Percentiles rank a stretch among this genome's conserved stretches.
Conservation (phyloP, 2,329 filamentous ascomycete species). For the Phialophora tarda region DNA sequence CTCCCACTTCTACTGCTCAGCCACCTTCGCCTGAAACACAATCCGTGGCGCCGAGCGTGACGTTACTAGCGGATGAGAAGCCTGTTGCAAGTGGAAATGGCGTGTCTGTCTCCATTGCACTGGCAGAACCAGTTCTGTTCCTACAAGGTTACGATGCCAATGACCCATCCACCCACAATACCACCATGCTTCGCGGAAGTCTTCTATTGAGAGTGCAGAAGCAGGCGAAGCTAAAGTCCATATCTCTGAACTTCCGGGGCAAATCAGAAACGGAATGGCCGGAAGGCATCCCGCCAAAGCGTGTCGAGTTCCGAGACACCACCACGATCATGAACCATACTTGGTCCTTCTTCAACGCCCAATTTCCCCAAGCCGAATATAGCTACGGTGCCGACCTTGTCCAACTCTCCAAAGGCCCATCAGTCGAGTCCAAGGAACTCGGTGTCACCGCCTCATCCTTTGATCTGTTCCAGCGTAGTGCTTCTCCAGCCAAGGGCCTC, state of each 20-base stretch:
- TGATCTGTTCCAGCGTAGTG: constrained; percentile 52
- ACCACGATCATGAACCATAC: constrained; percentile 86
- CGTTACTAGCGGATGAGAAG: constrained; percentile 52
- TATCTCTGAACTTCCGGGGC: constrained; percentile 84
- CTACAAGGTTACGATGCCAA: constrained; percentile 57
- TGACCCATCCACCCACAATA: constrained; percentile 65
- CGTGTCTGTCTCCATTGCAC: constrained; percentile 53
- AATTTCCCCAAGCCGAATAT: constrained; percentile 64
- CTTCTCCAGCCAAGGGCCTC: constrained; percentile 49
- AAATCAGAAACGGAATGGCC: constrained; percentile 93
- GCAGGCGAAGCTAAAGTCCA: constrained; percentile 87
- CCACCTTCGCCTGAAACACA: constrained; percentile 33
- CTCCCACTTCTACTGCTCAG: constrained; percentile 33
- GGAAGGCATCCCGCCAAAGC: constrained; percentile 88
- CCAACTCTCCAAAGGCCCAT: constrained; percentile 56
- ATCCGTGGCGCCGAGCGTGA: constrained; percentile 42
- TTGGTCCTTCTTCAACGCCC: constrained; percentile 85
- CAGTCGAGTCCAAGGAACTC: constrained; percentile 43
- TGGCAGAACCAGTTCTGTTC: constrained; percentile 56
- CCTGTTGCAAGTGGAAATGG: constrained; percentile 57
- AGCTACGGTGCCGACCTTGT: constrained; percentile 68
- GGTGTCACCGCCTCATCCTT: constrained; percentile 47
- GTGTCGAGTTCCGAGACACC: constrained; percentile 81
- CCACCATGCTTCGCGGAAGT: constrained; percentile 83
- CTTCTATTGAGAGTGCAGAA: constrained; percentile 83